A percentile compares a stretch with the other conserved stretches of the same genome.
Evolutionary conservation across 768 basidiomycete genomes (phyloP).

Genomic region (Mycena rebaudengoi): DNA sequence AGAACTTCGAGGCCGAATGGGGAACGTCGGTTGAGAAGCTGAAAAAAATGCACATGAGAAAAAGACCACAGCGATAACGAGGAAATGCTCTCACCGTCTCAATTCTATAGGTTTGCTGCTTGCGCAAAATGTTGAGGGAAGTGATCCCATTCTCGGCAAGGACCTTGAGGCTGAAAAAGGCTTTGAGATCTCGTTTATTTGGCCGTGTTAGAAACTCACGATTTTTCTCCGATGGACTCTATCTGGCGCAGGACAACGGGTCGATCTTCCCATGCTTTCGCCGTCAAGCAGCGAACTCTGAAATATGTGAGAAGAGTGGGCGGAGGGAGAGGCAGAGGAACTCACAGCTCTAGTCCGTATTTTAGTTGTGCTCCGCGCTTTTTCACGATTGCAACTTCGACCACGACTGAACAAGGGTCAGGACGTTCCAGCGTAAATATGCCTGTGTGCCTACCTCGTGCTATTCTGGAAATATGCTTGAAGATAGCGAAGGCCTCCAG

Average conservation of each 20-base stretch:
- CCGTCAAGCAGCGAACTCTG: slow-evolving; percentile 79
- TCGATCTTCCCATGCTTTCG: slow-evolving; percentile 93
- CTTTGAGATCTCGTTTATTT: not conserved
- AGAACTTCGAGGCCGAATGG: slow-evolving; percentile 81
- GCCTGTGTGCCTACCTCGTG: slow-evolving; percentile 60
- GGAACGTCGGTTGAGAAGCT: slow-evolving; percentile 79
- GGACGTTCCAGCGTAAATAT: not conserved
- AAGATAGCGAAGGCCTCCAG: slow-evolving; percentile 78
- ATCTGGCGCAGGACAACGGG: slow-evolving; percentile 88
- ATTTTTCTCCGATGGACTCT: slow-evolving; percentile 92
- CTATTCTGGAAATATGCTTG: slow-evolving; percentile 79
- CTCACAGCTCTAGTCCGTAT: slow-evolving; percentile 79
- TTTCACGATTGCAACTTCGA: slow-evolving; percentile 77
- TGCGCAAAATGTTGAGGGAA: slow-evolving; percentile 63
- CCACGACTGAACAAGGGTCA: slow-evolving; percentile 60
- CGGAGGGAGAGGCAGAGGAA: slow-evolving; percentile 8
- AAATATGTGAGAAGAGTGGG: not conserved
- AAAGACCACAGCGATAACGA: not conserved
- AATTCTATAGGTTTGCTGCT: slow-evolving; percentile 65
- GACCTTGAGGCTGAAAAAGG: slow-evolving; percentile 50
- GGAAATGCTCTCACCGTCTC: slow-evolving; percentile 59
- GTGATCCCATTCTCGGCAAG: slow-evolving; percentile 79
- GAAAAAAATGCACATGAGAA: slow-evolving; percentile 9
- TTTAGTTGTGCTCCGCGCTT: slow-evolving; percentile 73
- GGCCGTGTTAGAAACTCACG: slow-evolving; percentile 56